These are phyloP conservation scores for Hyphopichia khmerensis DNA, from an alignment of 1,139 yeast species.

Conservation along the genomic window DNA sequence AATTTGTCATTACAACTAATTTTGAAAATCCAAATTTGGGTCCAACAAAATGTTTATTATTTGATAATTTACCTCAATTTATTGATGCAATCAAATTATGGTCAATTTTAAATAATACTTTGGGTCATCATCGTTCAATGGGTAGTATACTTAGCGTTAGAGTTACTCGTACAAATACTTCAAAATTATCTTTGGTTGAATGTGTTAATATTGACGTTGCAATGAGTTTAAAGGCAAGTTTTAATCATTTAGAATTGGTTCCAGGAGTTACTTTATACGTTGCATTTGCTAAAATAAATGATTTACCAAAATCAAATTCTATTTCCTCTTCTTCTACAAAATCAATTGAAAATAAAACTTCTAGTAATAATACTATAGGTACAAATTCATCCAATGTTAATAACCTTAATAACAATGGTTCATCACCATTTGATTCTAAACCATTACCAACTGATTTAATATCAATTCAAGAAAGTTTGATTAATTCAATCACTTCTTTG, in stretches of 20 bases:
- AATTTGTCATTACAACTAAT: constrained; percentile 50
- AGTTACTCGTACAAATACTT: constrained; percentile 43
- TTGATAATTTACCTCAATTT: constrained; percentile 70
- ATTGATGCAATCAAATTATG: constrained; percentile 37
- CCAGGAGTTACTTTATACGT: constrained; percentile 68
- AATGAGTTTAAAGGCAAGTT: constrained; percentile 68
- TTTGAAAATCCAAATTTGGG: constrained; percentile 68
- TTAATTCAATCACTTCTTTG: constrained; percentile 21
- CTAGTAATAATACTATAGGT: constrained; percentile 3
- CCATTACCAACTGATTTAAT: constrained; percentile 25
- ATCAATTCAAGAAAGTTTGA: constrained; percentile 23
- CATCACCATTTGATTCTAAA: constrained; percentile 5
- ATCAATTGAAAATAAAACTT: constrained; percentile 5
- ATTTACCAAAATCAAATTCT: constrained; percentile 7
- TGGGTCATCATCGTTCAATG: constrained; percentile 22
- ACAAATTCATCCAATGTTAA: constrained; percentile 5
- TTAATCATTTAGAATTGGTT: constrained; percentile 79
- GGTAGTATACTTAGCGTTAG: constrained; percentile 47
- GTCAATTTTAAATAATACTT: constrained; percentile 30
- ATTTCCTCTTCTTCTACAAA: constrained; percentile 4
- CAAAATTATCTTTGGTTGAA: constrained; percentile 65
- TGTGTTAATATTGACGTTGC: constrained; percentile 73
- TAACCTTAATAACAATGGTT: constrained; percentile 10
- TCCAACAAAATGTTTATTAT: constrained; percentile 73
- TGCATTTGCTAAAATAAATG: constrained; percentile 64